Evolutionary conservation across 1,139 yeast species (phyloP), one percentile per base, ranked within the genome.

Genomic region (Kurtzmaniella quercitrusa): DNA sequence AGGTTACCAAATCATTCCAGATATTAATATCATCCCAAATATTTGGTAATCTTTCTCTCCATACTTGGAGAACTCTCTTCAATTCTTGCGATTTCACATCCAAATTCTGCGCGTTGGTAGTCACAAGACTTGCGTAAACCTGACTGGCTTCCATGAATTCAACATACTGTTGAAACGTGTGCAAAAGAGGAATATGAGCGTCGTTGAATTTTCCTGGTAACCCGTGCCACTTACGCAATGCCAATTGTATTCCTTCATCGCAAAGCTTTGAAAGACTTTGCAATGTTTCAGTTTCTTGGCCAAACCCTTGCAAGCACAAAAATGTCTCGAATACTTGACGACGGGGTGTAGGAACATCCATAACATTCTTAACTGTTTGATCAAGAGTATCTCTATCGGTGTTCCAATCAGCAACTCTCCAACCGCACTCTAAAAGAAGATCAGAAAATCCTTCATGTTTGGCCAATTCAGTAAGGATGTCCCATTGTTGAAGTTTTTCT

Each of bases 391-490:
- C 98, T 51, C 94, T 77, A 55, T 94, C 98, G 16, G 95, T 84
- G 48, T 85, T 85, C 99, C 99, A 94, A 58, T 94, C 98, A 7
- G 98, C 98, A 41, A 93, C 96, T 59, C 98, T 76, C 99, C 99
- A 94, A 39, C 98, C 98, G 73, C 99, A 94, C 64, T 94, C 99
- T 23, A 94, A 71, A 34, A 94, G 68, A 52, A 94, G 72, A 58
- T 94, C 99, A 0, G 97, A 89, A 58, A 91, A 94, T 1, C 97
- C 97, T 71, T 94, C 99, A 58, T 94, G 98, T 57, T 93, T 89
- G 3, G 99, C 98, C 41, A 94, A 74, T 56, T 94, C 99, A 0
- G 98, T 91, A 49, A 94, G 73, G 46, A 94, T 85, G 60, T 94
- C 98, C 99, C 99, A 94, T 51, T 93, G 98, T 59, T 94, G 99